Conservation (phyloP, 345 rosid genomes). For the Ceriops tagal region DNA sequence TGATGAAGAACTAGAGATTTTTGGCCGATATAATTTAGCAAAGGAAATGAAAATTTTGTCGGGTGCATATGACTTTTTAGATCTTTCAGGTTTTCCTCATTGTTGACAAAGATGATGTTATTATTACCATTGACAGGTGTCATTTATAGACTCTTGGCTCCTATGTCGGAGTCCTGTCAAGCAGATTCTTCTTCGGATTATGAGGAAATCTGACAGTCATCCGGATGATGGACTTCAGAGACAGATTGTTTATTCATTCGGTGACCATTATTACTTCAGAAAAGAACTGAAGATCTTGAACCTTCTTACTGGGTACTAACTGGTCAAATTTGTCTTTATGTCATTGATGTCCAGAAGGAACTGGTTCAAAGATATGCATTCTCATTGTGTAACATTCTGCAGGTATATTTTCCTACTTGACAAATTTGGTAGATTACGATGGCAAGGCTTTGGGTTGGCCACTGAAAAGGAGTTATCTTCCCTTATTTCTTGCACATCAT, state of each 20-base stretch:
- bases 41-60: too few relatives aligned
- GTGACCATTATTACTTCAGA: slow-evolving; percentile 83
- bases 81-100: too few relatives aligned
- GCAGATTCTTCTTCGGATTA: slow-evolving; percentile 52
- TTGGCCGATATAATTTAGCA: too few relatives aligned
- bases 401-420: slow-evolving; percentile 72
- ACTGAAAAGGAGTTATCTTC: slow-evolving; percentile 68
- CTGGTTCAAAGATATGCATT: too few relatives aligned
- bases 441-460: slow-evolving; percentile 88
- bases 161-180: slow-evolving; percentile 58
- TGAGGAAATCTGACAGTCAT: slow-evolving; percentile 51
- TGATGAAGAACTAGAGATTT: too few relatives aligned
- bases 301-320: slow-evolving; percentile 85
- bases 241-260: slow-evolving; percentile 58
- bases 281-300: slow-evolving; percentile 78
- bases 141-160: slow-evolving; percentile 81
- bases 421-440: slow-evolving; percentile 79
- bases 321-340: neutral
- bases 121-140: slow-evolving; percentile 36
- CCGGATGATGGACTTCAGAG: slow-evolving; percentile 47
- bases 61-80: too few relatives aligned
- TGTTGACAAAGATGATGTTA: too few relatives aligned
- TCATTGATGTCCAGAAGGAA: too few relatives aligned
- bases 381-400: neutral
- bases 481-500: slow-evolving; percentile 67